Base-by-base conservation (phyloP, 352 stramenopile genomes). In the Pythium plurisporium region DNA sequence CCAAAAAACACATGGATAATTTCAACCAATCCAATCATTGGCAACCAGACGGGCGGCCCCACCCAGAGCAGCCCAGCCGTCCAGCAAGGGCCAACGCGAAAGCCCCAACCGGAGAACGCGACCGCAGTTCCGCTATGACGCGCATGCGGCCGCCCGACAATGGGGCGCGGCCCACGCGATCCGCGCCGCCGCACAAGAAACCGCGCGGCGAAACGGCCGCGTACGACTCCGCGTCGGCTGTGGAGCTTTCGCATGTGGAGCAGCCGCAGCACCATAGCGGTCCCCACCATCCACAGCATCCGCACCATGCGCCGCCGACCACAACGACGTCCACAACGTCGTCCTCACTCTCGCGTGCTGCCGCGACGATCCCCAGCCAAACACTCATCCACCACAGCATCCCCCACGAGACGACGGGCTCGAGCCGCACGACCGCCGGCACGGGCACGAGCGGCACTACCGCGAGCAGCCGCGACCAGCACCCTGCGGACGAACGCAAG, bases 401-500 rank as follows among this genome's bases (percentile, higher is more conserved):
- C 55, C 33, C 34, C 19, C 17, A 22, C 30, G 27, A 46, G 2
- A 17, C 42, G 43, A 23, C 51, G 12, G 34, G 19, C 10, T 44
- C 41, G 31, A 17, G 3, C 25, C 55, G 49, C 25, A 59, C 57
- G 22, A 59, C 57, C 22, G 34, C 56, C 6, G 47, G 40, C 29
- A 57, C 45, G 11, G 29, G 33, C 12, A 42, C 42, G 22, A 50
- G 25, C 1, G 31, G 47, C 15, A 44, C 40, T 5, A 45, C 48
- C 12, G 23, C 47, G 48, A 49, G 20, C 36, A 34, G 22, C n/a
- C 12, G 36, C 22, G 19, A 12, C 7, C 25, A 27, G 1, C 19
- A 20, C 11, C 15, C 26, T 17, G 40, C 4, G 30, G 42, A 36
- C 43, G 62, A 69, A 47, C 62, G 62, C 47, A 64, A 64, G 49